Evolutionary conservation across 2,329 filamentous ascomycete species (phyloP), one percentile per base, ranked within the genome.

Genomic region (Colletotrichum plurivorum): DNA sequence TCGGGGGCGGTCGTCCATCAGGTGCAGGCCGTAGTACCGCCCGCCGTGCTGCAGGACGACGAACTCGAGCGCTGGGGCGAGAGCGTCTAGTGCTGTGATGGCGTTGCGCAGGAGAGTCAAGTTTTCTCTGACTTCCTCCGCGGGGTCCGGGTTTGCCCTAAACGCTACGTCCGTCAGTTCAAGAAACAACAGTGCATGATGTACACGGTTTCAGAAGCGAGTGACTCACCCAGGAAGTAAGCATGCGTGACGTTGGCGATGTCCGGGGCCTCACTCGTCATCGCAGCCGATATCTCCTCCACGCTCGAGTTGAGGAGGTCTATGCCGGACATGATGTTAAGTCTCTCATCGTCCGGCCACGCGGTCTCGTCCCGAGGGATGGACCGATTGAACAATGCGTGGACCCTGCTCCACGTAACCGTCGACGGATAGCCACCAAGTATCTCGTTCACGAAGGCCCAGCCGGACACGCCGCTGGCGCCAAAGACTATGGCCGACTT

Each of bases 161-260:
- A 82, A 84, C 56, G 82, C 81, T 74, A 20, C 18, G 27, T 39
- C n/a, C 13, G 3, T 49, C 16, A n/a, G n/a, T n/a, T n/a, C n/a
- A n/a, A n/a, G n/a, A n/a, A n/a, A n/a, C n/a, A n/a, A n/a, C n/a
- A n/a, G n/a, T n/a, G n/a, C n/a, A n/a, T n/a, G n/a, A n/a, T n/a
- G n/a, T n/a, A n/a, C n/a, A n/a, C n/a, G n/a, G n/a, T n/a, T n/a
- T n/a, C n/a, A n/a, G n/a, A n/a, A n/a, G n/a, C n/a, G n/a, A n/a
- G n/a, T n/a, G 16, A 56, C 73, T 18, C 62, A 78, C 78, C 78
- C 27, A 83, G 71, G 66, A 81, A 84, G 72, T 82, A 82, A 12
- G 83, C 78, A 74, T 84, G 82, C 20, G 82, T 84, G 2, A 84
- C 79, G 41, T 79, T 76, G 8, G 76, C 73, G 12, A 84, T 75